Conservation (phyloP, 306 rosid genomes). For the Medicago lupulina region DNA sequence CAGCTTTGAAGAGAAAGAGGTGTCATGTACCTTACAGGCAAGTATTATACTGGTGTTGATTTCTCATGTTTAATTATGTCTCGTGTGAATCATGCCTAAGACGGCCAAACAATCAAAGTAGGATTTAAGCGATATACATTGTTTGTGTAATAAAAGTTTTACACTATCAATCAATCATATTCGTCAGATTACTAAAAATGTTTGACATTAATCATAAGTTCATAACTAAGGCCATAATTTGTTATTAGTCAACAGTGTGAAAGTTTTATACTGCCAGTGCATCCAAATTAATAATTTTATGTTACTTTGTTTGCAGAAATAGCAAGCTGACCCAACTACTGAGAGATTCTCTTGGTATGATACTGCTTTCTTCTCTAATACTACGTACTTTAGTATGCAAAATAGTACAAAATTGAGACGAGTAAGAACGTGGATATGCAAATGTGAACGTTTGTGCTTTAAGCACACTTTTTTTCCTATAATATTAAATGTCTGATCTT, state of each 20-base stretch:
- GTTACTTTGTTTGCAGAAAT: slow-evolving; percentile 73
- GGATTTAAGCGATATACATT: background rate
- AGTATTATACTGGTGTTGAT: slow-evolving; percentile 36
- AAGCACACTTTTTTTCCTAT: background rate
- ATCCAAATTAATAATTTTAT: slow-evolving; percentile 12
- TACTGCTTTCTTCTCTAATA: slow-evolving; percentile 36
- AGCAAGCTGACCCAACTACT: slow-evolving; percentile 96
- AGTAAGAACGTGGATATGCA: slow-evolving; percentile 30
- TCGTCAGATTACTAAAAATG: background rate
- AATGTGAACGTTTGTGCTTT: slow-evolving; percentile 18
- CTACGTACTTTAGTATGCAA: background rate
- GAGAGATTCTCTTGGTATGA: slow-evolving; percentile 90
- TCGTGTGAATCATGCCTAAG: background rate
- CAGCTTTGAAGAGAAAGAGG: slow-evolving; percentile 88
- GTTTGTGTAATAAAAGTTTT: background rate
- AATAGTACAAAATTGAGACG: slow-evolving; percentile 20
- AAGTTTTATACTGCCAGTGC: background rate
- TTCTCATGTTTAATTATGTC: background rate
- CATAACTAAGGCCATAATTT: no score
- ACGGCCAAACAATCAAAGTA: background rate
- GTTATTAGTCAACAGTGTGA: no score
- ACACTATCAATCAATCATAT: background rate
- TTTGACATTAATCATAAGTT: background rate
- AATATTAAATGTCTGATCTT: slow-evolving; percentile 24
- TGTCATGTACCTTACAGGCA: slow-evolving; percentile 95